phyloP scores from a whole-genome alignment of 1,284 basidiomycete species.

The Leccinum colubrinum region DNA sequence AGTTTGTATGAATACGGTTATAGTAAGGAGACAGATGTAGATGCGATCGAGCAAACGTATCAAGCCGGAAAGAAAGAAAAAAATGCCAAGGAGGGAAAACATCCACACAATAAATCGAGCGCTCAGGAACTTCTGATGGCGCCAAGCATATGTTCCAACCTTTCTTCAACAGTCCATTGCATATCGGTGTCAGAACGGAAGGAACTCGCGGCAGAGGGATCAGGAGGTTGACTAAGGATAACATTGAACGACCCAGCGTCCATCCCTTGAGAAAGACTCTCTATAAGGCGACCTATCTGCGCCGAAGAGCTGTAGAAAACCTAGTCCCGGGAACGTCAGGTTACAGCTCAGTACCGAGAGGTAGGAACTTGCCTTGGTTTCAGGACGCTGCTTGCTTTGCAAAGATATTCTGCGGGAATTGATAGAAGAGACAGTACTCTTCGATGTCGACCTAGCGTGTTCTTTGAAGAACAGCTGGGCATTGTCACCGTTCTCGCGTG shows the following conservation, averaged over 20 bases:
- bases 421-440: constrained; percentile 59
- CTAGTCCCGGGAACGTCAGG: constrained; percentile 37
- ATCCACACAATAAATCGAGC: constrained; percentile 23
- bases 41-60: constrained; percentile 18
- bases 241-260: constrained; percentile 83
- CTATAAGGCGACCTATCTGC: constrained; percentile 78
- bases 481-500: constrained; percentile 50
- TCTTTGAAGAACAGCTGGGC: constrained; percentile 73
- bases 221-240: constrained; percentile 38
- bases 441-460: constrained; percentile 63
- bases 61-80: background rate
- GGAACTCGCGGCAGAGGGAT: constrained; percentile 59
- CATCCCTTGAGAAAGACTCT: constrained; percentile 72
- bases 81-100: constrained; percentile 12
- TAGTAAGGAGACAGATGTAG: constrained; percentile 14
- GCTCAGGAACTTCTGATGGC: constrained; percentile 43
- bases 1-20: constrained; percentile 35
- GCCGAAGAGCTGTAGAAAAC: constrained; percentile 76
- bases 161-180: constrained; percentile 72
- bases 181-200: constrained; percentile 58
- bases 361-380: constrained; percentile 65
- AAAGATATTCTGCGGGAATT: constrained; percentile 55
- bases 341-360: constrained; percentile 14
- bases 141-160: constrained; percentile 71
- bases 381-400: constrained; percentile 59